Evolutionary conservation across 2,329 filamentous ascomycete genomes (phyloP).

Genomic region (Amauroascus verrucosus): DNA sequence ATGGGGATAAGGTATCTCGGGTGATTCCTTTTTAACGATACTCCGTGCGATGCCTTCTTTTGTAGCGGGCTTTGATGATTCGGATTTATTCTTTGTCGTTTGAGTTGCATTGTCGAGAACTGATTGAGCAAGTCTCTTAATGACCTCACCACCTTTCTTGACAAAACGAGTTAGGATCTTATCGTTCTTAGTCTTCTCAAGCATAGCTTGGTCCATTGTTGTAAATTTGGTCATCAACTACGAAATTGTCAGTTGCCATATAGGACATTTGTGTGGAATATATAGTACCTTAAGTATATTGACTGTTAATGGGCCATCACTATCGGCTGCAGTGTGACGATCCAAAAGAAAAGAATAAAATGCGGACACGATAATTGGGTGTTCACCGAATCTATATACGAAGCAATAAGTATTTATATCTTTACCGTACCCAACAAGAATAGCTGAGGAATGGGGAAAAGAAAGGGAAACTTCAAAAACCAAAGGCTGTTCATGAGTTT

Average conservation of each 20-base stretch:
- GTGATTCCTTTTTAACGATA: not conserved
- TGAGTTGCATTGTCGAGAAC: slow-evolving; percentile 42
- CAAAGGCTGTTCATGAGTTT: not conserved
- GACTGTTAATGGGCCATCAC: slow-evolving; percentile 35
- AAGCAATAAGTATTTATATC: slow-evolving; percentile 24
- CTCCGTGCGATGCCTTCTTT: slow-evolving; percentile 27
- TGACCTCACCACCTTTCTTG: slow-evolving; percentile 49
- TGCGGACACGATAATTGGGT: slow-evolving; percentile 38
- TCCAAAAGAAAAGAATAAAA: slow-evolving; percentile 42
- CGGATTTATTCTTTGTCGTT: slow-evolving; percentile 37
- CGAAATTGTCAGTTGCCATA: slow-evolving; percentile 19
- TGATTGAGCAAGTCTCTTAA: slow-evolving; percentile 46
- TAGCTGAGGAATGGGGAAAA: not conserved
- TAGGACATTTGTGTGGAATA: not conserved
- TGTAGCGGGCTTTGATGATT: slow-evolving; percentile 27
- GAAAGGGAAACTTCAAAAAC: not conserved
- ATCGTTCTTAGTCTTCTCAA: slow-evolving; percentile 50
- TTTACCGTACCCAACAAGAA: not conserved
- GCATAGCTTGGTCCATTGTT: slow-evolving; percentile 47
- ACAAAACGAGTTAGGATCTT: slow-evolving; percentile 49
- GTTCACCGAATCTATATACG: slow-evolving; percentile 39
- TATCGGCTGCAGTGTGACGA: slow-evolving; percentile 40
- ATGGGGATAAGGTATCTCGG: not conserved
- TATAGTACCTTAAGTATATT: slow-evolving; percentile 39
- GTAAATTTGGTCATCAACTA: slow-evolving; percentile 47